Evolutionary conservation across 352 stramenopile genomes (phyloP), one percentile per base, ranked within the genome.

Genomic region (Globisporangium paddicum): DNA sequence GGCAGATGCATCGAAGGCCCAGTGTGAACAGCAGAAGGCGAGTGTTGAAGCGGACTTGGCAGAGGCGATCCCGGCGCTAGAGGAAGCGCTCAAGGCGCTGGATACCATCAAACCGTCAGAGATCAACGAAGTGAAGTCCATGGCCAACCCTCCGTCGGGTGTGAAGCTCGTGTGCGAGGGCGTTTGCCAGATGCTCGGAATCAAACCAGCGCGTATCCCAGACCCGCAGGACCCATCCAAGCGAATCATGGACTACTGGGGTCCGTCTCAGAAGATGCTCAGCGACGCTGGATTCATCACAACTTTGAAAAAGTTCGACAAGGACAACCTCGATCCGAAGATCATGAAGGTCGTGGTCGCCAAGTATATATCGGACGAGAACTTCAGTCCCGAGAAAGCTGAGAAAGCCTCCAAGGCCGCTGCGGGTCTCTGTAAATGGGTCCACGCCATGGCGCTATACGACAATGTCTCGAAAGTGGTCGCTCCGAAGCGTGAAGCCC

Each of bases 241-340:
- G 56, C 79, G 89, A 18, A 97, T 98, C 55, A 95, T 97, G 85
- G 95, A 98, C 66, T 98, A 95, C 67, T 98, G 95, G 95, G 93
- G 89, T 0, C 89, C 93, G 3, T 95, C 86, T 0, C 89, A 98
- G 71, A 95, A 96, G 58, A 96, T 98, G 85, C 77, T 98, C 10
- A 90, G 82, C 28, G 91, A 98, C 58, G 73, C 87, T 7, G 88
- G 80, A 19, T 98, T 98, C 66, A 96, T 98, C 63, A 92, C 86
- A 30, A 86, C 83, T 14, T 64, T 98, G 18, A 97, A 97, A 57
- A 93, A 93, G 56, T 96, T 92, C 55, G 86, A 95, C 65, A 93
- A 96, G 59, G 87, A 96, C 56, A 95, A 96, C 44, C 64, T 96
- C 14, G 77, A 91, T 55, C 72, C 82, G 1, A 94, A 94, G 65